Conservation (phyloP, 1,284 basidiomycete genomes). For the Exobasidium rhododendri region DNA sequence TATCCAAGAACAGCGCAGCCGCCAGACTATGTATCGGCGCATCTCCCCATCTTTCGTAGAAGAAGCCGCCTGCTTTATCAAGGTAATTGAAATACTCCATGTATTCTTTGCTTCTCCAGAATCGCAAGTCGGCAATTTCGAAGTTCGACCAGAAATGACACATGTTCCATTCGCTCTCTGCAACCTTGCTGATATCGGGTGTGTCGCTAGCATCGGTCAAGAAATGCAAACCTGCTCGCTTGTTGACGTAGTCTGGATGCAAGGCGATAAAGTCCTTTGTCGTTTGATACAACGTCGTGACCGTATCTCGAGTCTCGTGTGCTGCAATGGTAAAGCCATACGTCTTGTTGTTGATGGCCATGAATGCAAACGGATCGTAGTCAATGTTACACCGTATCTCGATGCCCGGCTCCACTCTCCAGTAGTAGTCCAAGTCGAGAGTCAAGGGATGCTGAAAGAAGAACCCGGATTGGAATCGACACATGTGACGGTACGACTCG, state of each 20-base stretch:
- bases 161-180: conserved; percentile 7
- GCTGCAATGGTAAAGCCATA: conserved; percentile 15
- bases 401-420: conserved; percentile 23
- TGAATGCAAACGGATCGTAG: conserved; percentile 17
- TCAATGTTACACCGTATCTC: conserved; percentile 10
- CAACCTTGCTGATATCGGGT: conserved; percentile 3
- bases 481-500: conserved; percentile 17
- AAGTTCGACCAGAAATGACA: conserved; percentile 18
- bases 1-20: conserved; percentile 8
- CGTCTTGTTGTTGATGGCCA: conserved; percentile 18
- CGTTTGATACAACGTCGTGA: conserved; percentile 1
- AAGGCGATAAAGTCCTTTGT: not conserved
- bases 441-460: conserved; percentile 21
- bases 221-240: not conserved
- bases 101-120: conserved; percentile 12
- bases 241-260: conserved; percentile 1
- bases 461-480: conserved; percentile 20
- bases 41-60: conserved; percentile 17
- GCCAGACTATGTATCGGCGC: conserved; percentile 15
- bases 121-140: conserved; percentile 12
- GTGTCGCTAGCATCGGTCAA: not conserved
- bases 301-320: not conserved
- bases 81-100: conserved; percentile 12
- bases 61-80: conserved; percentile 15
- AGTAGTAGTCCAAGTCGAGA: conserved; percentile 23